phyloP scores from a whole-genome alignment of 2,329 filamentous ascomycete genomes.

The Sclerotinia borealis region DNA sequence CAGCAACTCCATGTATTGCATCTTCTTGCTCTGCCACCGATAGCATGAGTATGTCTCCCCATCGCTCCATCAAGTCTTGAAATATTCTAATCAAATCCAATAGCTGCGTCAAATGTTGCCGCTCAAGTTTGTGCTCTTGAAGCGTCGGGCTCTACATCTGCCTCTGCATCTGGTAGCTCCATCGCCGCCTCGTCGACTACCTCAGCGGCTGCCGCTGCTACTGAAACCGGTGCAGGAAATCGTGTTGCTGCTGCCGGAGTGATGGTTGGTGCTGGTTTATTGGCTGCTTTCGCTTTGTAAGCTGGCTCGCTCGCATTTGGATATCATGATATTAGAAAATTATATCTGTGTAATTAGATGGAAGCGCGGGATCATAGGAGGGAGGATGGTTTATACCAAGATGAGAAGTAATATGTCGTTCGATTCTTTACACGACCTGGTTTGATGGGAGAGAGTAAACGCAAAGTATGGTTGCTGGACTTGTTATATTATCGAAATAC shows the following conservation, averaged over 20 bases:
- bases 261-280: conserved; percentile 17
- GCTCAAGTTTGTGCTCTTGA: background rate
- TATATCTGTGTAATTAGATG: background rate
- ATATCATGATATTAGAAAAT: background rate
- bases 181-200: background rate
- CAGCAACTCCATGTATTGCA: conserved; percentile 23
- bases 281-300: conserved; percentile 24
- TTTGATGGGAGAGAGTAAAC: background rate
- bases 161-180: background rate
- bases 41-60: conserved; percentile 22
- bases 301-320: no score
- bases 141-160: background rate
- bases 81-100: background rate
- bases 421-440: background rate
- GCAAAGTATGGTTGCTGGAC: background rate
- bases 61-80: background rate
- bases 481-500: background rate
- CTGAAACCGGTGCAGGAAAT: conserved; percentile 9
- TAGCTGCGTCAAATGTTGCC: background rate
- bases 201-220: conserved; percentile 2
- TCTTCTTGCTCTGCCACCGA: conserved; percentile 19
- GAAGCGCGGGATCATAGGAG: background rate
- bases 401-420: background rate
- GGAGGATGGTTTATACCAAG: background rate
- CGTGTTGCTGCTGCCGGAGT: conserved; percentile 11